Evolutionary conservation across 176 grass and related monocot genomes (phyloP).

Genomic region (Juncus inflexus): DNA sequence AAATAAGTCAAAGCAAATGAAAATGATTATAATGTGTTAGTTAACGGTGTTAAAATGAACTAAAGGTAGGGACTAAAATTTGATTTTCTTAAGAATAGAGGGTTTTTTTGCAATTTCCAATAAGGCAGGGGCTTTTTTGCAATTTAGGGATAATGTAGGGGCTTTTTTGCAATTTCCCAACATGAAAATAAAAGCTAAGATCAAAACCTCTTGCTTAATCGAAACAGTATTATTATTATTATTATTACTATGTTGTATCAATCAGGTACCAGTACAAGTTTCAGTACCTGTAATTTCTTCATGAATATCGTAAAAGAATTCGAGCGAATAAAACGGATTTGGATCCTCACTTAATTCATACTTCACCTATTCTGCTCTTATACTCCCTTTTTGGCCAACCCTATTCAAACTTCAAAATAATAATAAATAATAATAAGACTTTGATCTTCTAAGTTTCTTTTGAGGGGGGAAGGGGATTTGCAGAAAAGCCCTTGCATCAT

Average conservation of each 20-base stretch:
- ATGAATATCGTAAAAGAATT: conserved; percentile 32
- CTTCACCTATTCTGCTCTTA: conserved; percentile 51
- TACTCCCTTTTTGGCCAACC: conserved; percentile 63
- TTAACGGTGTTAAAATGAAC: too few species aligned
- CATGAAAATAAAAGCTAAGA: too few species aligned
- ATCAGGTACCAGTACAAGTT: conserved; percentile 16
- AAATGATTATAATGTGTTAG: not conserved
- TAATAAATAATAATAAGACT: not conserved
- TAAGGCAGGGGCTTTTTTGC: too few species aligned
- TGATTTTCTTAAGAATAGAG: too few species aligned
- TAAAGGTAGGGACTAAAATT: too few species aligned
- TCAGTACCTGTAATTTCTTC: conserved; percentile 29
- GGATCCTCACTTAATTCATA: conserved; percentile 46
- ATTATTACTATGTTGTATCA: conserved; percentile 3
- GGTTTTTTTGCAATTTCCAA: too few species aligned
- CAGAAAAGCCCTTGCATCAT: too few species aligned
- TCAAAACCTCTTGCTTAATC: too few species aligned
- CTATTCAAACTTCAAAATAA: conserved; percentile 18
- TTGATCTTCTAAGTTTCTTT: not conserved
- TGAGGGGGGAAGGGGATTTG: too few species aligned
- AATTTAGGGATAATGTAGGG: too few species aligned
- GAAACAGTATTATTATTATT: not conserved
- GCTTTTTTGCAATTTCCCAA: too few species aligned
- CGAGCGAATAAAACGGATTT: conserved; percentile 23
- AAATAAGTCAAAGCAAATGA: too few species aligned